A percentile compares a stretch with the other conserved stretches of the same genome.
Evolutionary conservation across 2,329 filamentous ascomycete genomes (phyloP).

Genomic region (Cercospora beticola): DNA sequence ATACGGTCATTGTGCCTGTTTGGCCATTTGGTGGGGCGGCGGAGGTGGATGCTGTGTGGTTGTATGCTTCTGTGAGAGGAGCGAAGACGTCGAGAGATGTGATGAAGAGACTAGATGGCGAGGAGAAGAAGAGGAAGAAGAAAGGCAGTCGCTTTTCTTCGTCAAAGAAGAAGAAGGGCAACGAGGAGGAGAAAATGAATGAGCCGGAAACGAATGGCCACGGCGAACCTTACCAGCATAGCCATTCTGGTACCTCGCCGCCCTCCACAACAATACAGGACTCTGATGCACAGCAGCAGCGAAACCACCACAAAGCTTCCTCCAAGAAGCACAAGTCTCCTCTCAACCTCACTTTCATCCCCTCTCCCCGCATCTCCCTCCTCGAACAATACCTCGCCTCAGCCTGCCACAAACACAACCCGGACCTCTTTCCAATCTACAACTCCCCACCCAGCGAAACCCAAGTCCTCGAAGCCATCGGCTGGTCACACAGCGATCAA

Average conservation of each 20-base stretch:
- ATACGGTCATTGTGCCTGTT: conserved; percentile 38
- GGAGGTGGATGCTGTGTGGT: conserved; percentile 41
- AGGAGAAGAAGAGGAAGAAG: neutral
- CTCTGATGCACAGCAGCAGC: neutral
- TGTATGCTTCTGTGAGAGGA: conserved; percentile 47
- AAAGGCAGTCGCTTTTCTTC: neutral
- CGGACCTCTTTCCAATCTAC: conserved; percentile 38
- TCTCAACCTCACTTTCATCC: conserved; percentile 41
- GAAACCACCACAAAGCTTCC: neutral
- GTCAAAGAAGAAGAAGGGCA: neutral
- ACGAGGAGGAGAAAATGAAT: neutral
- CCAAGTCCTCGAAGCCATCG: conserved; percentile 45
- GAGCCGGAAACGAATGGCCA: neutral
- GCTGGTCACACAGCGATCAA: conserved; percentile 43
- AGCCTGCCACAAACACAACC: conserved; percentile 41
- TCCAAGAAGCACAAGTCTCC: conserved; percentile 33
- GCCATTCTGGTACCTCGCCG: neutral
- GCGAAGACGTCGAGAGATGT: conserved; percentile 44
- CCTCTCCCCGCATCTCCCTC: conserved; percentile 40
- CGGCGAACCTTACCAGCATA: neutral
- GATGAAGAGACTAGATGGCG: conserved; percentile 39
- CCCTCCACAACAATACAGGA: neutral
- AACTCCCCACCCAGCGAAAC: conserved; percentile 40
- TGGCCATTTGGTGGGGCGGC: conserved; percentile 42
- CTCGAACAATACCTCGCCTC: conserved; percentile 43